Conservation (phyloP, 495 filamentous ascomycete species). For the Aspergillus kassunensis region DNA sequence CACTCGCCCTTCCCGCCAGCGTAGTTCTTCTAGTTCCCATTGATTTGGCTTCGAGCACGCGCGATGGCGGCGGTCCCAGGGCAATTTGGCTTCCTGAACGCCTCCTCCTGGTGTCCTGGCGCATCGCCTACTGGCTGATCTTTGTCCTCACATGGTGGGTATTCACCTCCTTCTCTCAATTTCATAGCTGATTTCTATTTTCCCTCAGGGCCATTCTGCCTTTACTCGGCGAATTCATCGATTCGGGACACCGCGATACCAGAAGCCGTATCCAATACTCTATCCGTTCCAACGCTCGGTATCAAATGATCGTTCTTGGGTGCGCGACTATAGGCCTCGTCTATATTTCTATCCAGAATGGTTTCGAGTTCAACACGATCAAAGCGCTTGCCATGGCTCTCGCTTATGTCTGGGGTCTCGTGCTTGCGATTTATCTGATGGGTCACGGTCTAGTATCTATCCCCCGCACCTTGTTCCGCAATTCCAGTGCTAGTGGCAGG, state of each 20-base stretch:
- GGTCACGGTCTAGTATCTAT: conserved; percentile 93
- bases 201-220: conserved; percentile 77
- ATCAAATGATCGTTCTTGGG: conserved; percentile 74
- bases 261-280: conserved; percentile 78
- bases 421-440: conserved; percentile 93
- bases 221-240: conserved; percentile 85
- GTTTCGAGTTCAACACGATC: conserved; percentile 58
- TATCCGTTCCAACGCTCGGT: conserved; percentile 78
- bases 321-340: conserved; percentile 67
- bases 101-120: conserved; percentile 78
- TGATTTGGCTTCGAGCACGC: conserved; percentile 82
- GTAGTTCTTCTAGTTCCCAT: conserved; percentile 95
- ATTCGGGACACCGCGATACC: conserved; percentile 86
- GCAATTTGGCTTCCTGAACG: conserved; percentile 65
- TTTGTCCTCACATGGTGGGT: conserved; percentile 87
- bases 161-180: not conserved
- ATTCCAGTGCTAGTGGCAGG: conserved; percentile 66
- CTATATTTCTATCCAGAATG: conserved; percentile 78
- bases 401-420: conserved; percentile 88
- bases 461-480: conserved; percentile 72
- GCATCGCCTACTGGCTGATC: conserved; percentile 94
- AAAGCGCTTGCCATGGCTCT: conserved; percentile 88
- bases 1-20: conserved; percentile 84
- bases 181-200: conserved; percentile 7
- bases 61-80: conserved; percentile 61